Base-by-base conservation (phyloP, 2,329 filamentous ascomycete genomes). In the Aspergillus persii region DNA sequence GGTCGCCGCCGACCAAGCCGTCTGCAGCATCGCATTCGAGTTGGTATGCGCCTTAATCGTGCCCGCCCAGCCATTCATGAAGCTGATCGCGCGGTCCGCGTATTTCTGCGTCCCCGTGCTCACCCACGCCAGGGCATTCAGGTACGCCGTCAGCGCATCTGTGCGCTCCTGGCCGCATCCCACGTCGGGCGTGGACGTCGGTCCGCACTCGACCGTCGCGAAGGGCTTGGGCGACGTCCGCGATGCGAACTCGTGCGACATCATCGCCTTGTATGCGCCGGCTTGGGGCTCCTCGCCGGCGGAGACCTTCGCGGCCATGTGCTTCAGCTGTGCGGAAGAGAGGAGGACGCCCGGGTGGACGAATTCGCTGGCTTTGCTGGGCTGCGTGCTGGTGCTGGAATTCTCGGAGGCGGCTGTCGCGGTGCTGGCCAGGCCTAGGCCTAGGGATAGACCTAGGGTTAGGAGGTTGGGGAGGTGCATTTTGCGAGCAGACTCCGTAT, bases 1-100 rank as follows among this genome's bases (percentile, higher is more conserved):
- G 26, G 63, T 61, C 5, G 68, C 65, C n/a, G 63, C 68, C 31
- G 66, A 62, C 70, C 69, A 71, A 8, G 64, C 67, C 1, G 69
- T 61, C 56, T 72, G 70, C n/a, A 72, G 50, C 15, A 68, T 63
- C 15, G 69, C 66, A 63, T 72, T 71, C n/a, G 61, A 58, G 36
- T 68, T 58, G 18, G 61, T 65, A 57, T 71, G 69, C 8, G 60
- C 64, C 57, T 69, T 57, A 50, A 72, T 59, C 2, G 60, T 63
- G 26, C 53, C 41, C 3, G 66, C 62, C 64, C 66, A 72, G 15
- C 68, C 68, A 59, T 72, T 64, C 68, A 72, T 72, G 27, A 64
- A 63, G 8, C 60, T 49, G 18, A 72, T 71, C 1, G 70, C 65
- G 56, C 68, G 64, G 12, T 66, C 53, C 8, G 69, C 69, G 50